Conservation (phyloP, 331 rosid species). For the Cucumis variabilis region DNA sequence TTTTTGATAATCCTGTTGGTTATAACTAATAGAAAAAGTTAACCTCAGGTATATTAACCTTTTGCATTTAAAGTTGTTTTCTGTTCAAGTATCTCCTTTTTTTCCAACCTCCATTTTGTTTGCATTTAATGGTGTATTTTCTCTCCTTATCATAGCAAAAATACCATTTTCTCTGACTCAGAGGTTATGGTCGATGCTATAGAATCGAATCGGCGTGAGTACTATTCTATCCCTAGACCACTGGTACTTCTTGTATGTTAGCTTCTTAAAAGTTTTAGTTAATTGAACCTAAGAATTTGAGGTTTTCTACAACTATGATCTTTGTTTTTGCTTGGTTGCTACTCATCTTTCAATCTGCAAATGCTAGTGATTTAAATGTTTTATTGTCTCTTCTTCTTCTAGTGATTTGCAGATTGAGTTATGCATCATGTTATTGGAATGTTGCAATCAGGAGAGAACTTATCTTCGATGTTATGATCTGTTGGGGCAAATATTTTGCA, state of each 20-base stretch:
- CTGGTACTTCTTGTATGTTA: no score
- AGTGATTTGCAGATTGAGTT: conserved; percentile 89
- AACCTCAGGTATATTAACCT: not conserved
- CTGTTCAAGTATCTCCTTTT: conserved; percentile 28
- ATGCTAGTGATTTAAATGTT: no score
- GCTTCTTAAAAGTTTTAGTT: no score
- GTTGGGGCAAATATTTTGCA: conserved; percentile 88
- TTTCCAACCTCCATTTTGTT: conserved; percentile 6
- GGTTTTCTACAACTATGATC: no score
- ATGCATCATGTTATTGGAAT: conserved; percentile 90
- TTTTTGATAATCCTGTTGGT: not conserved
- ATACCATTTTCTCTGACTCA: conserved; percentile 98
- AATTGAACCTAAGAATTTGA: no score
- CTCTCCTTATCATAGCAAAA: conserved; percentile 72
- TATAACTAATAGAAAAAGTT: not conserved
- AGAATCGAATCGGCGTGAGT: conserved; percentile 98
- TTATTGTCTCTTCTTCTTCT: no score
- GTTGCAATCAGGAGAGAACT: conserved; percentile 99
- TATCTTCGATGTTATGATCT: conserved; percentile 95
- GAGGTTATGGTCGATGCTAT: conserved; percentile 95
- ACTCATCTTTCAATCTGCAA: no score
- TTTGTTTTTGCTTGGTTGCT: no score
- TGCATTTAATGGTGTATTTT: not conserved
- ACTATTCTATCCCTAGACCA: no score
- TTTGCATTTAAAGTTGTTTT: not conserved